A percentile compares a stretch with the other conserved stretches of the same genome.
These are phyloP conservation scores for Rheum nobile DNA, from an alignment of 148 eudicot genomes.

Conservation along the genomic window DNA sequence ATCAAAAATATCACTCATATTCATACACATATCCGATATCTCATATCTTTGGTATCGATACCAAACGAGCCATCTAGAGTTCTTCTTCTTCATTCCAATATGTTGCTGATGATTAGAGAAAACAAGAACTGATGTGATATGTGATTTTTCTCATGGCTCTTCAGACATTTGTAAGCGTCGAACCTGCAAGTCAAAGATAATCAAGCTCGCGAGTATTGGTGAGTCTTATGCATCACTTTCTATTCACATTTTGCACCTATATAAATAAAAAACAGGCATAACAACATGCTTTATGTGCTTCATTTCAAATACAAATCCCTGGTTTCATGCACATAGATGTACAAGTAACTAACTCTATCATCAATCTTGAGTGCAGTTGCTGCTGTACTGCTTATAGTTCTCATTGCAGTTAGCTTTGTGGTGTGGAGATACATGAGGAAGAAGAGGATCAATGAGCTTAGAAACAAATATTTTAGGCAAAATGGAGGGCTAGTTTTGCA, in stretches of 20 bases:
- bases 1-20: too few relatives aligned
- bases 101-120: background rate
- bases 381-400: background rate
- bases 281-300: too few relatives aligned
- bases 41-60: too few relatives aligned
- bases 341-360: background rate
- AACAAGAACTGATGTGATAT: background rate
- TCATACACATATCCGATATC: too few relatives aligned
- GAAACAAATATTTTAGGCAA: background rate
- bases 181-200: background rate
- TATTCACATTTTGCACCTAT: background rate
- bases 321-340: too few relatives aligned
- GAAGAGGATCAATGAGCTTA: background rate
- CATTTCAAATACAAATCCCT: too few relatives aligned
- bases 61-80: too few relatives aligned
- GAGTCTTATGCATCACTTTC: background rate
- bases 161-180: slow-evolving; percentile 1
- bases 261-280: too few relatives aligned
- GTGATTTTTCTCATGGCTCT: background rate
- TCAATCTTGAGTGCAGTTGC: background rate
- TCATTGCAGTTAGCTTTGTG: background rate
- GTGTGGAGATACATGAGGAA: background rate
- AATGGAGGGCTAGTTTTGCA: background rate
- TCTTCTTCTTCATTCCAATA: background rate
- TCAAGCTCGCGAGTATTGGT: slow-evolving; percentile 3